Evolutionary conservation across 129 eudicot species (phyloP), one percentile per base, ranked within the genome.

Genomic region (Scalesia atractyloides): DNA sequence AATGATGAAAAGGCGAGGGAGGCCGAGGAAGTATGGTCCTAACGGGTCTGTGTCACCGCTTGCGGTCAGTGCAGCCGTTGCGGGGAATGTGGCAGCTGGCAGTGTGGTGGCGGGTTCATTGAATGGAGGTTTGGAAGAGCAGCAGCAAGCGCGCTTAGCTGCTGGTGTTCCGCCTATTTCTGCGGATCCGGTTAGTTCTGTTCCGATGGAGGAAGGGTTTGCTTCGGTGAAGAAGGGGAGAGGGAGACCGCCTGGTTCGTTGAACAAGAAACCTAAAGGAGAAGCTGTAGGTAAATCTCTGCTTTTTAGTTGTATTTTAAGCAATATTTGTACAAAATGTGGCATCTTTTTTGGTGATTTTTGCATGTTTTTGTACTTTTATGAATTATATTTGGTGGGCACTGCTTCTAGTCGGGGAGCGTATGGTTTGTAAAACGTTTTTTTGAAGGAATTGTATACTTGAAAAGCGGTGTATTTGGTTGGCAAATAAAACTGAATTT

Each of bases 231-330:
- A 81, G 70, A 90, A 85, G 82, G 76, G 58, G 30, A 87, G 89
- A 72, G 97, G 97, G 7, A 81, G 97, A 50, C 97, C 97, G 17
- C 95, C 78, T 64, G 97, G 97, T 64, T 87, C 97, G 5, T 52
- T 78, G 62, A 90, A 85, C 68, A 87, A 70, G 79, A 76, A 76
- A 69, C 84, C 67, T 39, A 82, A 85, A 75, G 73, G 61, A 34
- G 86, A 87, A 56, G 72, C 85, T 71, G 17, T 90, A 36, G 96
- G 96, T 90, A 85, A 60, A 1, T 47, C 46, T 9, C 46, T 47
- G 52, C n/a, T 47, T 47, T 47, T 12, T 47, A 2, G 51, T 9
- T 12, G 9, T 3, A 10, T 10, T 43, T 7, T 10, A 43, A 46
- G 9, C 14, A 9, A 1, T 10, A 2, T 46, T 46, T 47, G 4